Conservation (phyloP, 257 asterid genomes). For the Nicotiana otophora region DNA sequence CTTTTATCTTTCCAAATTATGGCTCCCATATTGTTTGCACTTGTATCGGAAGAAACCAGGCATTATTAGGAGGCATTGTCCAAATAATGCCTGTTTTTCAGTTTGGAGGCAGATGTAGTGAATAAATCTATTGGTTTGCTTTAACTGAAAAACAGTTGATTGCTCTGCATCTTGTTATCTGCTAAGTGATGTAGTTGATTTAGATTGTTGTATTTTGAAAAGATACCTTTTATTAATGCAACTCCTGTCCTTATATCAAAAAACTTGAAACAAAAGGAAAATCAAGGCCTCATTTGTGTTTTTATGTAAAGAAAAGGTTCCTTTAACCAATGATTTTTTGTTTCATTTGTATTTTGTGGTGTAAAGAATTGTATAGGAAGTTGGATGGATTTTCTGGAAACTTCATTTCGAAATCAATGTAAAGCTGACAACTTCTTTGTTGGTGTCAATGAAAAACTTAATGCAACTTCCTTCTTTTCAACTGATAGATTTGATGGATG, state of each 20-base stretch:
- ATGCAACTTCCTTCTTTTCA: background rate
- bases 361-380: background rate
- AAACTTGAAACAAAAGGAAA: background rate
- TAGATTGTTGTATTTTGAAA: background rate
- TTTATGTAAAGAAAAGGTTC: background rate
- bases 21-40: background rate
- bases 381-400: background rate
- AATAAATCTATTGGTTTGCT: background rate
- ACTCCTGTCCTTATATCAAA: background rate
- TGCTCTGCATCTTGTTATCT: background rate
- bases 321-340: background rate
- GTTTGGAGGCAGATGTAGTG: background rate
- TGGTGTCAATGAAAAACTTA: background rate
- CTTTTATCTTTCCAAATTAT: background rate
- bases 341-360: background rate
- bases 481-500: slow-evolving; percentile 62
- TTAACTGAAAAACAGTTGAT: background rate
- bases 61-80: no score
- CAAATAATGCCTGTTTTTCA: no score
- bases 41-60: no score
- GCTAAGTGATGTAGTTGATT: background rate
- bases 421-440: background rate
- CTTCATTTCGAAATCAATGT: background rate
- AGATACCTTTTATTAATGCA: background rate
- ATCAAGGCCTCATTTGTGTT: background rate